phyloP scores from a whole-genome alignment of 2,329 filamentous ascomycete species.

The Aspergillus terreus region DNA sequence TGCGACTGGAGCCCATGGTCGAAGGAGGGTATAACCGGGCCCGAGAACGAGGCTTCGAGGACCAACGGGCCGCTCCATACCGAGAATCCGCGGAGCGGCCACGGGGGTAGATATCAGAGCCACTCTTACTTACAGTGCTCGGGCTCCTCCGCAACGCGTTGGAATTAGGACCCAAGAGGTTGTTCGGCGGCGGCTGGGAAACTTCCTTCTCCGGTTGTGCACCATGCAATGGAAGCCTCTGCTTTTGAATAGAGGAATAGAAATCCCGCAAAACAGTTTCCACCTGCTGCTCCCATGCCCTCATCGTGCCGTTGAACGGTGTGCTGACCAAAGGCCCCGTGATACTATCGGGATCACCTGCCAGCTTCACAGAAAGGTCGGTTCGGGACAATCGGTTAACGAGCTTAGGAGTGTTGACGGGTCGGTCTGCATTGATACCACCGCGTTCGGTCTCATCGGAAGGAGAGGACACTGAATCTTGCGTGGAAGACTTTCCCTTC shows the following conservation, averaged over 20 bases:
- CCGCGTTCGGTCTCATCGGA: conserved; percentile 14
- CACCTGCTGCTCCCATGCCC: conserved; percentile 82
- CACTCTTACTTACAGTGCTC: conserved; percentile 87
- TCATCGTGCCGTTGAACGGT: conserved; percentile 69
- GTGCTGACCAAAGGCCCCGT: conserved; percentile 70
- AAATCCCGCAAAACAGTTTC: conserved; percentile 90
- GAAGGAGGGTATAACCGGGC: conserved; percentile 71
- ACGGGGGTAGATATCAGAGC: conserved; percentile 71
- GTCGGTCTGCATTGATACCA: conserved; percentile 16
- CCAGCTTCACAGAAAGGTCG: conserved; percentile 24
- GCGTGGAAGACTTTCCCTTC: conserved; percentile 30
- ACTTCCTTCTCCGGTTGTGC: conserved; percentile 49
- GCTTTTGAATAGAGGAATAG: conserved; percentile 82
- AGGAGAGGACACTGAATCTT: conserved; percentile 34
- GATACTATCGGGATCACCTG: conserved; percentile 27
- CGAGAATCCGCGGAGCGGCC: conserved; percentile 67
- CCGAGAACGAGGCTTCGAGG: conserved; percentile 79
- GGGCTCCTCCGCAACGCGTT: conserved; percentile 78
- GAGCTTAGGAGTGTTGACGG: conserved; percentile 17
- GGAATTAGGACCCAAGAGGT: conserved; percentile 64
- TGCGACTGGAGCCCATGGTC: conserved; percentile 84
- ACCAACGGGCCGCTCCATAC: conserved; percentile 67
- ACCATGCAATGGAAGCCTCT: conserved; percentile 82
- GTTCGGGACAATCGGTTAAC: conserved; percentile 24
- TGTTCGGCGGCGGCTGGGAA: conserved; percentile 46